Conservation (phyloP, 345 rosid genomes). For the Acer saccharum region DNA sequence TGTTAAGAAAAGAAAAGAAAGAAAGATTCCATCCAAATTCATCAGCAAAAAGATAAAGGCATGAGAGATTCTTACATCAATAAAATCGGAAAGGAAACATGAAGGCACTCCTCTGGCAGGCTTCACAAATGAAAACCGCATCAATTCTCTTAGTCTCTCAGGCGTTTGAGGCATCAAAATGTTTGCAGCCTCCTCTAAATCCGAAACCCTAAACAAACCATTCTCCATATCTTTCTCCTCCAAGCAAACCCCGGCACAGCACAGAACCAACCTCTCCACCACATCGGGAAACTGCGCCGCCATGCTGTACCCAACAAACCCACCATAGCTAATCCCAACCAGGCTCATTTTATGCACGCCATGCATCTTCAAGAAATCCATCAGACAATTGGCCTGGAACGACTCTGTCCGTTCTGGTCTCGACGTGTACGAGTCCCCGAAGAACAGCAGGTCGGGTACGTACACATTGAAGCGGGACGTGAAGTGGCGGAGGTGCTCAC, state of each 20-base stretch:
- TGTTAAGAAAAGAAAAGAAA: too few species aligned
- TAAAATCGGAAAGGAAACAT: conserved; percentile 60
- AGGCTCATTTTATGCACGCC: conserved; percentile 48
- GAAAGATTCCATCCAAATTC: too few species aligned
- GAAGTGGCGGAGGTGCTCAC: conserved; percentile 57
- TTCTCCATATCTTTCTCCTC: conserved; percentile 72
- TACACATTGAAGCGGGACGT: conserved; percentile 62
- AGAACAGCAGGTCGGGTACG: conserved; percentile 75
- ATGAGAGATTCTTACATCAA: conserved; percentile 39
- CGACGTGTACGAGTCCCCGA: conserved; percentile 56
- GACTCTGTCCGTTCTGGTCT: conserved; percentile 50
- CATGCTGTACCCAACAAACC: conserved; percentile 77
- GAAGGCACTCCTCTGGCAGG: conserved; percentile 51
- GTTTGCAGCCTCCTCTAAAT: conserved; percentile 63
- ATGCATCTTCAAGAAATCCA: conserved; percentile 52
- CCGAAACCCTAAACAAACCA: conserved; percentile 61
- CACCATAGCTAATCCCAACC: conserved; percentile 83
- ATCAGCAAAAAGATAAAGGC: too few species aligned
- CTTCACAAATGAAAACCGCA: conserved; percentile 60
- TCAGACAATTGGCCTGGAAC: conserved; percentile 67
- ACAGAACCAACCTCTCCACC: conserved; percentile 63
- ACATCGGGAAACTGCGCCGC: conserved; percentile 56
- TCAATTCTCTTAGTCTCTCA: conserved; percentile 59
- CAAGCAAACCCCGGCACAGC: conserved; percentile 75
- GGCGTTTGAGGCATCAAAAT: conserved; percentile 76